Base-by-base conservation (phyloP, 2,329 filamentous ascomycete species). In the Pyrenochaeta sp. region DNA sequence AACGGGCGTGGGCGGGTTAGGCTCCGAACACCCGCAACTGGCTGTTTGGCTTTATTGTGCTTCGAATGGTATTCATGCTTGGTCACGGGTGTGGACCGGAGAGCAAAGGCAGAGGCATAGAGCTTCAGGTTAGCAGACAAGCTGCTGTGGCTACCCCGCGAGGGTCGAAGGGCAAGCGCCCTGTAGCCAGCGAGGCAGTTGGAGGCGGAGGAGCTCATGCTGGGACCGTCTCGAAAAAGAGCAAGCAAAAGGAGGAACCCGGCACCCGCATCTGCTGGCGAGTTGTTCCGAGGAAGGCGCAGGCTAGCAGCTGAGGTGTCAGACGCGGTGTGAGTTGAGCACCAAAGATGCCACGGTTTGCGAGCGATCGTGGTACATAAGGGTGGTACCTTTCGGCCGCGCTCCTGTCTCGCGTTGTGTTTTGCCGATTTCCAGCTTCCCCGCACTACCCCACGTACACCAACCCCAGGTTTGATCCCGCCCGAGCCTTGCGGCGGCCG, bases 251-350 rank as follows among this genome's bases (percentile, higher is more conserved):
- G 53, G 56, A 55, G 53, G 55, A 51, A 49, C 53, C 51, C 50
- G 49, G 45, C 54, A 66, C 68, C 70, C 68, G 69, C 72, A 74
- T 74, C 72, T 73, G 68, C 60, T 68, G 62, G 50, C 53, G 54
- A 45, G 15, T 43, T 41, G 43, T 45, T 49, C 12, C 35, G 17
- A 45, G 27, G 40, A 48, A 44, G 43, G 32, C 33, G 35, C 37
- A n/a, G 45, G 47, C 45, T 59, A 50, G 57, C 47, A 51, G 51
- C 44, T 51, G 41, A 17, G 45, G 33, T 48, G 44, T 35, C 44
- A 51, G 49, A 54, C 36, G 55, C 50, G 33, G 54, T 49, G 58
- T 51, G 51, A 52, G 27, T 51, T 49, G 49, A 56, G 45, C 56
- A 49, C 49, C 45, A 33, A 47, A 53, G 39, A 40, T 55, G 56